Evolutionary conservation across 129 eudicot species (phyloP), one percentile per base, ranked within the genome.

Genomic region (Erigeron canadensis): DNA sequence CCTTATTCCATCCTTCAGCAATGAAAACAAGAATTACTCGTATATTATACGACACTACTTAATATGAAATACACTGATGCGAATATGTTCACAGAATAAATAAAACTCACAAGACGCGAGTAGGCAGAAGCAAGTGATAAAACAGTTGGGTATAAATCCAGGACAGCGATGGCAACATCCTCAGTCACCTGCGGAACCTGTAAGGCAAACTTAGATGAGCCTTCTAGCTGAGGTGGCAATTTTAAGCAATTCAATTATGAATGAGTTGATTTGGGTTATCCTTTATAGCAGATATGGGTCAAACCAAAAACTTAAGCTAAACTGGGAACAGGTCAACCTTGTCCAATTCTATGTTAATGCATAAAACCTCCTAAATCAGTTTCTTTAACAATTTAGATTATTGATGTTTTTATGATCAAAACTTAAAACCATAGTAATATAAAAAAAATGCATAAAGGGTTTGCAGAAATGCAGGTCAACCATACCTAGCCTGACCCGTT

Each of bases 101-200:
- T 67, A 77, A 37, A 82, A 71, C 97, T 84, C 73, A 95, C 99
- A 47, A 84, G 91, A 70, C 69, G 74, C 54, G 88, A 72, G 81
- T 95, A 95, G 28, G 97, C 99, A 68, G 73, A 83, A 22, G 90
- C 97, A 72, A 95, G 97, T 39, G 91, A 86, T 21, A 72, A 7
- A 58, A 88, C 68, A 7, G 97, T 95, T 21, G 99, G 99, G 81
- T 95, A 90, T 82, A 86, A 48, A 81, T 90, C 89, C 42, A 88
- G 16, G 55, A 95, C 97, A 63, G 97, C 96, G 70, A 95, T 75
- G 17, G 97, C 99, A 63, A 84, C 67, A 41, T 90, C 94, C 82
- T 95, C 99, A 12, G 97, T 90, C 73, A 95, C 99, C 48, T 87
- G 97, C 45, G 97, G 94, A 72, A 90, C 97, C 99, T 94, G 89